Evolutionary conservation across 257 asterid genomes (phyloP), one percentile per base, ranked within the genome.

Genomic region (Solanum clarkiae): DNA sequence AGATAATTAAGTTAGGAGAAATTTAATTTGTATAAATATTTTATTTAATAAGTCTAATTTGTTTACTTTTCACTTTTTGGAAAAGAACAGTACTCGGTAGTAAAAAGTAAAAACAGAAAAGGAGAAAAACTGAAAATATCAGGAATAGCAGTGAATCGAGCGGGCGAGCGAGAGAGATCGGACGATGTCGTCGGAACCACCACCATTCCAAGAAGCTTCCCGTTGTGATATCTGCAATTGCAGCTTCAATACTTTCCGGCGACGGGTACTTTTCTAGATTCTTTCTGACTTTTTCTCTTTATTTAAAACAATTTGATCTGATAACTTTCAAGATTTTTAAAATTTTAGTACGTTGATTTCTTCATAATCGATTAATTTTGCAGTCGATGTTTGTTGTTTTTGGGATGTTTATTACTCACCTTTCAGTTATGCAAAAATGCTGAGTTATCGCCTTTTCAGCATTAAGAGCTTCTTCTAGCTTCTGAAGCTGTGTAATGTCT

Each of bases 171-270:
- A 60, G 71, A 12, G 72, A 72, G 56, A 36, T 62, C 45, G 82
- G 80, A 77, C 29, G 75, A 86, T 89, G 93, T 88, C 91, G 86
- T 87, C 75, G 92, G 98, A 94, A 86, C 97, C 96, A 29, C 98
- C 98, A 81, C 92, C 90, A 22, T 94, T 96, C 84, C 97, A 94
- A 86, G 99, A 94, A 85, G 90, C 98, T 70, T 84, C 95, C 57
- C 98, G 98, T 53, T 95, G 99, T 82, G 98, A 96, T 88, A 97
- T 95, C 90, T 95, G 99, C 90, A 93, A 92, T 86, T 94, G 99
- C 91, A 95, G 98, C 90, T 96, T 96, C 93, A 92, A 93, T 91
- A 89, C 99, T 86, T 96, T 96, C 87, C 94, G 98, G 88, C 98
- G 99, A 53, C 98, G 99, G 91, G 99, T 95, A 89, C 86, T 49